Evolutionary conservation across 2,329 filamentous ascomycete species (phyloP), one percentile per base, ranked within the genome.

Genomic region (Penicillium sp.): DNA sequence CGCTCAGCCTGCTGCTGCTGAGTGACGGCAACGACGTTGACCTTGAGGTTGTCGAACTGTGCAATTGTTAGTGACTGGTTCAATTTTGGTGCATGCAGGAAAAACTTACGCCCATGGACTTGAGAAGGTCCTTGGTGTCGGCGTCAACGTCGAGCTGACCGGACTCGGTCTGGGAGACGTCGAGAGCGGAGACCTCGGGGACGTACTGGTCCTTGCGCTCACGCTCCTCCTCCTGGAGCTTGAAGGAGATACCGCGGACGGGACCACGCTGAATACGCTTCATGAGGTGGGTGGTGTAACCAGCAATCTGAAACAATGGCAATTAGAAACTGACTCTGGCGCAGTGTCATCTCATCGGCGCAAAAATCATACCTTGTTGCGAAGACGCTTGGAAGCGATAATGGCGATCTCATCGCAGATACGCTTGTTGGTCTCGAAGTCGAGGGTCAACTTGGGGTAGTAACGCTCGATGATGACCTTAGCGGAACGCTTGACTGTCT

Each of bases 121-220:
- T 99, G 77, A 99, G 86, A 72, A 99, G 85, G 76, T 97, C 94
- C 89, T 97, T 97, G 79, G 94, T 99, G 84, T 99, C 94, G 79
- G 86, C 81, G 78, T 99, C 94, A 75, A 96, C 90, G 72, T 97
- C 93, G 72, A 99, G 86, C 80, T 92, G 88, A 74, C 94, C 94
- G 76, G 83, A 89, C 84, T 97, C 94, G 78, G 86, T 86, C 86
- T 96, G 91, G 75, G 89, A 87, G 84, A 97, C 96, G 86, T 99
- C 94, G 77, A 99, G 90, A 76, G 94, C 94, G 59, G 95, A 99
- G 71, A 99, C 86, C 83, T 99, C 94, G 75, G 94, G 94, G 67
- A 99, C 94, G 85, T 97, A 99, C 86, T 99, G 94, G 85, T 99
- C 94, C 90, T 99, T 99, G 79, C 94, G 90, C 85, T 99, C 94